Evolutionary conservation across 441 rosid species (phyloP), one percentile per base, ranked within the genome.

Genomic region (Raphanus hybrid): DNA sequence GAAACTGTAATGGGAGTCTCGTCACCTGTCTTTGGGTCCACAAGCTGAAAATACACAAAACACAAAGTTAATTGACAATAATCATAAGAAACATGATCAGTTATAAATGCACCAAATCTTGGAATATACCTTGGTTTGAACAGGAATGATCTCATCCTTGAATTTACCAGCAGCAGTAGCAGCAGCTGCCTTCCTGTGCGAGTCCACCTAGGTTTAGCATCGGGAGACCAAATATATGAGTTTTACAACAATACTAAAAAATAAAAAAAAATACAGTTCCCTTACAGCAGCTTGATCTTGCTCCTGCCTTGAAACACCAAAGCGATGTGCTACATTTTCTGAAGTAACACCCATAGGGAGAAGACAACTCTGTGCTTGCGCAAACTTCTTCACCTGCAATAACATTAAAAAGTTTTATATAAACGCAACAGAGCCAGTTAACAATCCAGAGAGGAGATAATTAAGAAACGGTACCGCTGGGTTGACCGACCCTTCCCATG

Each of bases 331-430:
- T 74, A 96, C 99, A 81, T 96, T 96, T 82, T 96, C 99, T 60
- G 99, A 96, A 57, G 97, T 96, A 71, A 96, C 69, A 70, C 98
- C 99, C 99, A 96, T 94, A 27, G 99, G 99, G 68, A 96, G 93
- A 78, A 96, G 98, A 81, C 98, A 96, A 75, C 86, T 92, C 75
- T 84, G 97, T 20, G 99, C 98, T 80, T 96, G 91, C 74, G 78
- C 88, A 84, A 92, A 89, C 55, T 35, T 60, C 77, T 89, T 83
- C 43, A 88, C 98, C 99, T 96, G 85, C 68, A 72, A 76, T 59
- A 50, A 35, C 43, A 76, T 16, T 16, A 62, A 83, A 27, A 59
- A 0, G 45, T 35, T 34, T 5, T 67, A 58, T 29, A 70, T 29
- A 11, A 11, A 71, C 58, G 16, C 35, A 70, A 55, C 70, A 41